These are phyloP conservation scores for Lactarius hatsudake DNA, from an alignment of 768 basidiomycete species.

Conservation along the genomic window DNA sequence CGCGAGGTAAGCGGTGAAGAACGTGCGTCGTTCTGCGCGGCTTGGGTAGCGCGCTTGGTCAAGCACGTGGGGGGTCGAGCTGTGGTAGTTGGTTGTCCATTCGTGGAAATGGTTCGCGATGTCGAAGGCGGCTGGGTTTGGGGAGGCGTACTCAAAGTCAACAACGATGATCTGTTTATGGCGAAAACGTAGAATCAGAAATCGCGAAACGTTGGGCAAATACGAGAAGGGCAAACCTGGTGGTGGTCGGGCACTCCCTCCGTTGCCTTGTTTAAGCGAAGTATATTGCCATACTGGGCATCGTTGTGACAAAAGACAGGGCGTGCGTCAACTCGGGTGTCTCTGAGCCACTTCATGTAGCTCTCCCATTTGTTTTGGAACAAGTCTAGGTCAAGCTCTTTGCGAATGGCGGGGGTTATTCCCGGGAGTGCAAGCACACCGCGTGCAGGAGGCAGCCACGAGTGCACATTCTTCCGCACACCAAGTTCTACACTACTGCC, in stretches of 20 bases:
- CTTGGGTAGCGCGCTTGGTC: slow-evolving; percentile 69
- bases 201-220: slow-evolving; percentile 15
- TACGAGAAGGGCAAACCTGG: slow-evolving; percentile 48
- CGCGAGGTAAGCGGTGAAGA: slow-evolving; percentile 79
- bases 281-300: slow-evolving; percentile 90
- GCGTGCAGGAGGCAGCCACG: slow-evolving; percentile 70
- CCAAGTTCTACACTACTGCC: slow-evolving; percentile 55
- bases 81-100: slow-evolving; percentile 92
- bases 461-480: slow-evolving; percentile 61
- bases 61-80: slow-evolving; percentile 62
- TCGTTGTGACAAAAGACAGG: slow-evolving; percentile 92
- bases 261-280: slow-evolving; percentile 60
- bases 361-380: slow-evolving; percentile 64
- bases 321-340: slow-evolving; percentile 53
- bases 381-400: slow-evolving; percentile 58
- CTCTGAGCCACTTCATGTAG: slow-evolving; percentile 70
- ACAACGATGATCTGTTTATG: slow-evolving; percentile 78
- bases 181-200: slow-evolving; percentile 22
- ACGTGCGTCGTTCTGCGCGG: slow-evolving; percentile 67
- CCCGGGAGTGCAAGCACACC: slow-evolving; percentile 67
- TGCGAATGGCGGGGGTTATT: slow-evolving; percentile 44
- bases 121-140: slow-evolving; percentile 91
- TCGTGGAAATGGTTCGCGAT: slow-evolving; percentile 98
- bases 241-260: slow-evolving; percentile 69
- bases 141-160: slow-evolving; percentile 95